Conservation (phyloP, 768 basidiomycete species). For the Tricholoma saponaceum region DNA sequence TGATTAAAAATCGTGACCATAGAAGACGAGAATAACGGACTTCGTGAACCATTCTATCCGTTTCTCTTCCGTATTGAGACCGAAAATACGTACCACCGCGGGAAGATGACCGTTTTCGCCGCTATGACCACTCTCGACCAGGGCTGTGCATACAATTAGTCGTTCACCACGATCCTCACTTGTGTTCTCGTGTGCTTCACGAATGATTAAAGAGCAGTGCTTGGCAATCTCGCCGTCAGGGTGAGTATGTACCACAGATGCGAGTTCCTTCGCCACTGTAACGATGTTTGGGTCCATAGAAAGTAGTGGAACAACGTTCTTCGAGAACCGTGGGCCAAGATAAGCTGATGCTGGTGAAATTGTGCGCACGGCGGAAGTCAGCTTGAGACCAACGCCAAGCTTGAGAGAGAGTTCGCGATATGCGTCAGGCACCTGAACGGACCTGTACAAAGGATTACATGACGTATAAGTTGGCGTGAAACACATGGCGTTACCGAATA, state of each 20-base stretch:
- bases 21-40: constrained; percentile 22
- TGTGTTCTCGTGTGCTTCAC: constrained; percentile 47
- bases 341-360: constrained; percentile 58
- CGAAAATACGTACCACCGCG: constrained; percentile 47
- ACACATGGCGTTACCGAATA: constrained; percentile 33
- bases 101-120: constrained; percentile 41
- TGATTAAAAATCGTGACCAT: constrained; percentile 3
- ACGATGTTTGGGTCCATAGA: constrained; percentile 44
- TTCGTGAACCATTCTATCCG: constrained; percentile 45
- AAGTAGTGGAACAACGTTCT: constrained; percentile 45
- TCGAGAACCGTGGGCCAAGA: constrained; percentile 52
- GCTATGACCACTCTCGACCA: constrained; percentile 51
- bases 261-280: constrained; percentile 53
- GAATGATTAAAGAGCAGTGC: constrained; percentile 49
- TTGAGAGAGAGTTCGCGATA: constrained; percentile 47
- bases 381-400: constrained; percentile 49
- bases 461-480: background rate
- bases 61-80: constrained; percentile 47
- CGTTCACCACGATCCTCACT: constrained; percentile 46
- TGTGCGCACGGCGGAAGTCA: constrained; percentile 55
- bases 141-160: constrained; percentile 52
- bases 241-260: constrained; percentile 45
- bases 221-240: constrained; percentile 48
- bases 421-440: constrained; percentile 47
- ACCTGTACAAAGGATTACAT: constrained; percentile 26